These are phyloP conservation scores for Starmerella roubikii DNA, from an alignment of 805 yeast species.

Conservation along the genomic window DNA sequence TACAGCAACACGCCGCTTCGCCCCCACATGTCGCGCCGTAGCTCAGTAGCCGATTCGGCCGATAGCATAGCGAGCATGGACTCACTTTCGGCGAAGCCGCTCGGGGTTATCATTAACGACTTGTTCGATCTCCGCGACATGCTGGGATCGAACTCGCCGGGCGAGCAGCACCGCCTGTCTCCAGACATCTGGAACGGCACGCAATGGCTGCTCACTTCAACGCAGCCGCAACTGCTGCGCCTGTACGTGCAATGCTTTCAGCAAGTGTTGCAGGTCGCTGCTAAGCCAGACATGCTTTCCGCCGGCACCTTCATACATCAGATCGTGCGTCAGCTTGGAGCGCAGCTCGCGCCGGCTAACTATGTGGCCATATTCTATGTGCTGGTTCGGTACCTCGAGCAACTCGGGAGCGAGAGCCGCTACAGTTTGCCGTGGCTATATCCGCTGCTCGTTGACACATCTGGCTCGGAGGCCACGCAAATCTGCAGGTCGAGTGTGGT, in stretches of 20 bases:
- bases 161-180: conserved; percentile 10
- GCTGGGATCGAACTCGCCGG: conserved; percentile 5
- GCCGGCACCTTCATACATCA: conserved; percentile 15
- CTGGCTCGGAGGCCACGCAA: not conserved
- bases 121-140: conserved; percentile 19
- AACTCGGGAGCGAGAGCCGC: not conserved
- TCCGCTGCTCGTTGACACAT: not conserved
- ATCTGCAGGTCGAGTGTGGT: conserved; percentile 4
- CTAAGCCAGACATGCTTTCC: not conserved
- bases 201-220: conserved; percentile 20
- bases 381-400: conserved; percentile 6
- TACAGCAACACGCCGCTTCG: conserved; percentile 13
- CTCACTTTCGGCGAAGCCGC: conserved; percentile 2
- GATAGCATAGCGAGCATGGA: not conserved
- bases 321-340: conserved; percentile 5
- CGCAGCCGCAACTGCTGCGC: conserved; percentile 16
- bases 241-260: conserved; percentile 20
- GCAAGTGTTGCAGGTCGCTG: conserved; percentile 15
- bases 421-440: not conserved
- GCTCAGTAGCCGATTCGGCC: not conserved
- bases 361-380: conserved; percentile 18
- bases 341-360: conserved; percentile 6
- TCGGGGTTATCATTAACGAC: conserved; percentile 18
- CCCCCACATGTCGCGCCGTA: not conserved
- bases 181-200: conserved; percentile 24